phyloP scores from a whole-genome alignment of 2,329 filamentous ascomycete genomes.

The Cladosporium austrohemisphaericum region DNA sequence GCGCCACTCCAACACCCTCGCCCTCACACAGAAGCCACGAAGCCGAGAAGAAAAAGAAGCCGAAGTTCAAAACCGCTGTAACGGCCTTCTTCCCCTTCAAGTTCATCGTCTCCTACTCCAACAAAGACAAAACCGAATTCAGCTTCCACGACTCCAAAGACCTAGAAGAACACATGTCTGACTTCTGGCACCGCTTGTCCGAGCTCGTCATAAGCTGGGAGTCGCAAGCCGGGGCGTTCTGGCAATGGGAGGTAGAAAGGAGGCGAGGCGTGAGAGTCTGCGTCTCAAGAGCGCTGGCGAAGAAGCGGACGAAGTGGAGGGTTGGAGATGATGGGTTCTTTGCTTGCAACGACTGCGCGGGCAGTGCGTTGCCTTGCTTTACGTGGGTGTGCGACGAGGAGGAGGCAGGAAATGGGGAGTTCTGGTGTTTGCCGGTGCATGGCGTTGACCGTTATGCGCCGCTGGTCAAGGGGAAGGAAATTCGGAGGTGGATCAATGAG shows the following conservation, averaged over 20 bases:
- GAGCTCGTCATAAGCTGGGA: slow-evolving; percentile 23
- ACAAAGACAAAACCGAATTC: not conserved
- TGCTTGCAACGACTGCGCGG: slow-evolving; percentile 27
- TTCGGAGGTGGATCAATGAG: not conserved
- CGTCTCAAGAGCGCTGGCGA: slow-evolving; percentile 22
- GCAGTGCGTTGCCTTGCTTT: slow-evolving; percentile 21
- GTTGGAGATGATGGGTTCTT: slow-evolving; percentile 23
- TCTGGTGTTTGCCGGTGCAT: slow-evolving; percentile 28
- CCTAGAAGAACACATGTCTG: slow-evolving; percentile 14
- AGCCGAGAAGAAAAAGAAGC: not conserved
- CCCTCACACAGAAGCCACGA: not conserved
- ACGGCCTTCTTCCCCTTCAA: slow-evolving; percentile 6
- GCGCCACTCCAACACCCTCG: too few species aligned
- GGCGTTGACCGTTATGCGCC: slow-evolving; percentile 23
- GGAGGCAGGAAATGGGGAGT: slow-evolving; percentile 24
- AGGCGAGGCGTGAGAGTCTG: too few species aligned
- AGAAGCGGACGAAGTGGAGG: slow-evolving; percentile 21
- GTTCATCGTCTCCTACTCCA: slow-evolving; percentile 5
- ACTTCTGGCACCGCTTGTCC: slow-evolving; percentile 15
- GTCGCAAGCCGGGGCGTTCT: slow-evolving; percentile 20
- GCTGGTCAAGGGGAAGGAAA: slow-evolving; percentile 15
- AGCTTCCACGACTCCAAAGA: not conserved
- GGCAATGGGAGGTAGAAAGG: slow-evolving; percentile 25
- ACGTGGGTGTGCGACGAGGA: slow-evolving; percentile 19
- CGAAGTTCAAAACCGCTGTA: not conserved